Conservation (phyloP, 805 yeast species). For the Candida ponderosae region DNA sequence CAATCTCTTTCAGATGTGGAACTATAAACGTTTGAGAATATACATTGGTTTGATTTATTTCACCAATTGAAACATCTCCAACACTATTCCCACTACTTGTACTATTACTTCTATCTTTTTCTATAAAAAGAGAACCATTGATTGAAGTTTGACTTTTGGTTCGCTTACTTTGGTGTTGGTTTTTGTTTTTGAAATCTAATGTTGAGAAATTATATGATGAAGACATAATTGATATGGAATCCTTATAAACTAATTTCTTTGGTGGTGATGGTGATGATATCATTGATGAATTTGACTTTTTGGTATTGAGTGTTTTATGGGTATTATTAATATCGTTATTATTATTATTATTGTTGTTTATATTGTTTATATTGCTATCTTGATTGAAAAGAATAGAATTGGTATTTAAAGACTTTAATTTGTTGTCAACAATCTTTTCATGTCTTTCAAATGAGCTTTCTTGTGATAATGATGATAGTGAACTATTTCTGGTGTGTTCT, state of each 20-base stretch:
- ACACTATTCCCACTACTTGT: not conserved
- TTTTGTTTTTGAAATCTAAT: too few species aligned
- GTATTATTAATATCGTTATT: not conserved
- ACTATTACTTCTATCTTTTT: too few species aligned
- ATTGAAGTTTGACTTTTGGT: too few species aligned
- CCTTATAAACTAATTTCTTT: conserved; percentile 10
- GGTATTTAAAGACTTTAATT: conserved; percentile 5
- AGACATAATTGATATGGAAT: conserved; percentile 11
- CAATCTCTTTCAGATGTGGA: not conserved
- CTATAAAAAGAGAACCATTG: too few species aligned
- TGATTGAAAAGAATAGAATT: too few species aligned
- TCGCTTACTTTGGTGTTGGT: too few species aligned
- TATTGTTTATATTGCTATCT: too few species aligned
- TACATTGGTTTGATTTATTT: not conserved
- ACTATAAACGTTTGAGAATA: not conserved
- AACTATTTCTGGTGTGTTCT: not conserved
- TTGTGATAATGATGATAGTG: conserved; percentile 7
- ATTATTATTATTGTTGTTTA: not conserved
- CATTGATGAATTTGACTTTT: not conserved
- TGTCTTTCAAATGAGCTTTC: conserved; percentile 17
- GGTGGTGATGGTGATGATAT: conserved; percentile 8
- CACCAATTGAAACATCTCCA: not conserved
- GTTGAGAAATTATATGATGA: not conserved
- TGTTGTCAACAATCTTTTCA: conserved; percentile 9
- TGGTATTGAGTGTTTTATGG: not conserved